These are phyloP conservation scores for Colletotrichum lini DNA, from an alignment of 2,329 filamentous ascomycete genomes.

Conservation along the genomic window DNA sequence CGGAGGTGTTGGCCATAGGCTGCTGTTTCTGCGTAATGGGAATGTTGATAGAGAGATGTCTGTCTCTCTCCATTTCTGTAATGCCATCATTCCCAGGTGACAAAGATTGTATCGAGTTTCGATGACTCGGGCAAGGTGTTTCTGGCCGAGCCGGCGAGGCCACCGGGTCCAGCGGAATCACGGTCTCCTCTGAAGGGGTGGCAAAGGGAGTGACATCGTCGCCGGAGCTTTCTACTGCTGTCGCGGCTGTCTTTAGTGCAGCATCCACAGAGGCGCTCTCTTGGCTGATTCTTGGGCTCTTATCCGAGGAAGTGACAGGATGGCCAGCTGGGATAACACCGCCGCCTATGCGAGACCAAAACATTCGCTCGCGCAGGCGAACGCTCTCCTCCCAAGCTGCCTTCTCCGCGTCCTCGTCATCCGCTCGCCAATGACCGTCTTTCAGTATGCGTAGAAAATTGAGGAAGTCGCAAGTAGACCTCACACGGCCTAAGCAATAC, in stretches of 20 bases:
- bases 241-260: neutral
- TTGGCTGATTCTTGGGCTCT: constrained; percentile 42
- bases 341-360: constrained; percentile 93
- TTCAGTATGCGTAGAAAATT: constrained; percentile 92
- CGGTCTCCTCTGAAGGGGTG: constrained; percentile 10
- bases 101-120: constrained; percentile 22
- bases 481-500: constrained; percentile 87
- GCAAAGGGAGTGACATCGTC: constrained; percentile 7
- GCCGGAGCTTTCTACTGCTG: neutral
- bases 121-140: constrained; percentile 24
- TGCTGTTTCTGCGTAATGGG: constrained; percentile 3
- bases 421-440: constrained; percentile 90
- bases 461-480: constrained; percentile 92
- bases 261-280: constrained; percentile 26
- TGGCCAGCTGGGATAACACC: constrained; percentile 81
- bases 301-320: constrained; percentile 41
- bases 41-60: constrained; percentile 28
- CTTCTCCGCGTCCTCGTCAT: constrained; percentile 86
- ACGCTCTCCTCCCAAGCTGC: constrained; percentile 96
- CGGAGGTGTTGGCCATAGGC: neutral
- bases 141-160: constrained; percentile 17
- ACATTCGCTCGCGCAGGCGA: constrained; percentile 92
- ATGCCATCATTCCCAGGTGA: neutral
- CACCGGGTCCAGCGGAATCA: neutral
- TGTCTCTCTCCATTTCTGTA: constrained; percentile 20